Evolutionary conservation across 1,139 yeast species (phyloP).

Genomic region (Starmera stellimalicola): DNA sequence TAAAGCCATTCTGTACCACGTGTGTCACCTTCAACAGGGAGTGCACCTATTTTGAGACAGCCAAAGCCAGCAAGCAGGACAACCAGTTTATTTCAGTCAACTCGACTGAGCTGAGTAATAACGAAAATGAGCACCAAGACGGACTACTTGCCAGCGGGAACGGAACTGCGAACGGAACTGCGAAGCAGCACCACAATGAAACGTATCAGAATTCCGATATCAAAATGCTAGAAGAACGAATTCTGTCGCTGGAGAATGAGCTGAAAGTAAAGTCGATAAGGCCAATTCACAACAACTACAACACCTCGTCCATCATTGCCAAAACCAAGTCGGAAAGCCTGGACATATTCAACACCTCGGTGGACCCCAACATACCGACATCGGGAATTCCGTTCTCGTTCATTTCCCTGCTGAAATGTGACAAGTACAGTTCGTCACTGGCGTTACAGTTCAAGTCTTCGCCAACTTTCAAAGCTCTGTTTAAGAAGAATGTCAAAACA

Average conservation of each 20-base stretch:
- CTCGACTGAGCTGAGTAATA: too few relatives aligned
- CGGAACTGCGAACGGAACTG: not conserved
- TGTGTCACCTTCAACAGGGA: conserved; percentile 18
- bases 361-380: not conserved
- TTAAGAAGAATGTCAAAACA: not conserved
- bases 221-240: not conserved
- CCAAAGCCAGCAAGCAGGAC: not conserved
- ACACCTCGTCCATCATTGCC: not conserved
- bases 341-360: not conserved
- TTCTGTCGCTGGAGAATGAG: not conserved
- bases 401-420: not conserved
- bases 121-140: too few relatives aligned
- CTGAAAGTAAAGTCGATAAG: not conserved
- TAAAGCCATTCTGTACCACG: conserved; percentile 21
- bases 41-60: conserved; percentile 21
- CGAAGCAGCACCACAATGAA: conserved; percentile 6
- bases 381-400: not conserved
- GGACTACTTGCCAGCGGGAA: not conserved
- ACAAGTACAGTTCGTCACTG: not conserved
- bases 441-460: too few relatives aligned
- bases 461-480: too few relatives aligned
- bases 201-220: not conserved
- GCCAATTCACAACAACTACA: not conserved
- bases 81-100: too few relatives aligned
- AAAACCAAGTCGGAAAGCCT: not conserved